Percentiles rank a stretch among this genome's conserved stretches.
Conservation (phyloP, 441 rosid genomes). For the Gossypium schwendimanii region DNA sequence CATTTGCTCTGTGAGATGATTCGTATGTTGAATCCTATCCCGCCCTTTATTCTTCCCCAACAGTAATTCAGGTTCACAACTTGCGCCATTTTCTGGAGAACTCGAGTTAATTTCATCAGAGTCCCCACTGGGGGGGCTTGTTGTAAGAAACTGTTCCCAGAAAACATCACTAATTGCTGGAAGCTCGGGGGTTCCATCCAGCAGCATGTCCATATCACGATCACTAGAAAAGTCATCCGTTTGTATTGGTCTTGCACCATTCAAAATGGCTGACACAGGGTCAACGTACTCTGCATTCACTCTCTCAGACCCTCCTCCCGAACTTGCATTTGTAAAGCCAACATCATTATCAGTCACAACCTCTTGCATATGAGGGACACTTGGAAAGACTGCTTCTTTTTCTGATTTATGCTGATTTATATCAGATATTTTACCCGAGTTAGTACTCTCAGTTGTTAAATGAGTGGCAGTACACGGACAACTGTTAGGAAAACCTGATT, state of each 20-base stretch:
- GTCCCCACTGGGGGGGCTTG: conserved; percentile 30
- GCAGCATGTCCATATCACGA: conserved; percentile 25
- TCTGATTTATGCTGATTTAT: conserved; percentile 16
- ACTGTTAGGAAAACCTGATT: conserved; percentile 14
- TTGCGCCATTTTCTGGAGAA: conserved; percentile 26
- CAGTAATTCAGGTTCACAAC: conserved; percentile 28
- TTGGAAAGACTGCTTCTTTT: conserved; percentile 26
- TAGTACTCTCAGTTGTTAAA: conserved; percentile 9
- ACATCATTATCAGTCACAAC: conserved; percentile 20
- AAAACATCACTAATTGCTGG: conserved; percentile 45
- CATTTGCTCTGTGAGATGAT: conserved; percentile 46
- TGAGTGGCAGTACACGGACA: conserved; percentile 22
- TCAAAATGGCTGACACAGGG: conserved; percentile 28
- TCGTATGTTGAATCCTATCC: conserved; percentile 34
- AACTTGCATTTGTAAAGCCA: conserved; percentile 27
- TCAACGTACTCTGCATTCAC: conserved; percentile 34
- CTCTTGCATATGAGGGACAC: conserved; percentile 23
- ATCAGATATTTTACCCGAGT: conserved; percentile 17
- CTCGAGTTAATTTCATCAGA: conserved; percentile 39
- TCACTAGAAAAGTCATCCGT: conserved; percentile 29
- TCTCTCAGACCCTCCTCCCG: conserved; percentile 20
- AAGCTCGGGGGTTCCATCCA: conserved; percentile 35
- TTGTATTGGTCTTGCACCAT: conserved; percentile 24
- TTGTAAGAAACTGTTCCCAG: conserved; percentile 56
- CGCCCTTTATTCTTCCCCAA: conserved; percentile 24